phyloP scores from a whole-genome alignment of 768 basidiomycete species.

The Leccinum barrowsii region DNA sequence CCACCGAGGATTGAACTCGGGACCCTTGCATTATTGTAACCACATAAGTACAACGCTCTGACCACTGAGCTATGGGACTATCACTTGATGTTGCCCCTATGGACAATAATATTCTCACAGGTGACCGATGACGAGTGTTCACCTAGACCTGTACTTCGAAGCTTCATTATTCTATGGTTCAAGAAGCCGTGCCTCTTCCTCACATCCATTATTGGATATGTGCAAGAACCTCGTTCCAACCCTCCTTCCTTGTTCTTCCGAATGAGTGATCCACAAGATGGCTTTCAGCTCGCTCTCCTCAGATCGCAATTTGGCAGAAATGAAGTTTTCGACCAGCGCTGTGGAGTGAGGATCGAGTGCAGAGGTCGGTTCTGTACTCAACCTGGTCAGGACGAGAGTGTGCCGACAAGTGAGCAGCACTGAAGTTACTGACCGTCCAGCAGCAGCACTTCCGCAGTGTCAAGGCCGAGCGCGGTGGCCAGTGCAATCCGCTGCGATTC shows the following conservation, averaged over 20 bases:
- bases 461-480: constrained; percentile 68
- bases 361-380: constrained; percentile 77
- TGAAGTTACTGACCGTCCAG: constrained; percentile 59
- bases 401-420: not conserved
- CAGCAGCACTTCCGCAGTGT: constrained; percentile 74
- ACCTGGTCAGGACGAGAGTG: not conserved
- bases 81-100: not conserved
- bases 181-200: constrained; percentile 35
- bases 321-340: constrained; percentile 58
- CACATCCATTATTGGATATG: constrained; percentile 41
- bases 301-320: constrained; percentile 50
- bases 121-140: not conserved
- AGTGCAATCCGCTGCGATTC: constrained; percentile 83
- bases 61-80: constrained; percentile 60
- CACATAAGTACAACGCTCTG: constrained; percentile 62
- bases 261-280: constrained; percentile 86
- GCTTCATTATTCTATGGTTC: constrained; percentile 20
- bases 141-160: not conserved
- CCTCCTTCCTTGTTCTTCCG: constrained; percentile 71
- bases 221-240: constrained; percentile 69
- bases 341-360: constrained; percentile 75
- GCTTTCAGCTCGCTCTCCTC: constrained; percentile 57
- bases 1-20: constrained; percentile 63
- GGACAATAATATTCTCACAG: not conserved
- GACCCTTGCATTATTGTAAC: constrained; percentile 56